These are phyloP conservation scores for Brettanomyces naardenensis DNA, from an alignment of 805 yeast species.

Conservation along the genomic window DNA sequence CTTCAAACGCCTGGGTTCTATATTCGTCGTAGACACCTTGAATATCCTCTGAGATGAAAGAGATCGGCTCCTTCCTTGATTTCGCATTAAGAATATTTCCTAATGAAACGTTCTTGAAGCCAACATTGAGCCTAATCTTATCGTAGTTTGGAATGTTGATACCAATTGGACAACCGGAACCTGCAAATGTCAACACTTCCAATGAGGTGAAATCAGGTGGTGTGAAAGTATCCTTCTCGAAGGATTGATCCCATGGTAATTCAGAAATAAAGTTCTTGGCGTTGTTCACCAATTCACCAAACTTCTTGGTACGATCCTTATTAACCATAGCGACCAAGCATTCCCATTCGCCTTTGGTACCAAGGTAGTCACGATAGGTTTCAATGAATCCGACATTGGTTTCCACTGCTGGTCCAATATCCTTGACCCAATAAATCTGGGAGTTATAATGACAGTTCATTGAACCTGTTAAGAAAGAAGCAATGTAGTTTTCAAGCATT, in stretches of 20 bases:
- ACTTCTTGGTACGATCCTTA: constrained; percentile 77
- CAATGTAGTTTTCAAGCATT: constrained; percentile 59
- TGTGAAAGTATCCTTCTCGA: constrained; percentile 77
- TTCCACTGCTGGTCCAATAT: constrained; percentile 68
- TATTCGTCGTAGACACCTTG: constrained; percentile 57
- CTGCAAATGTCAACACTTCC: constrained; percentile 84
- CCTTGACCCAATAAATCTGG: constrained; percentile 83
- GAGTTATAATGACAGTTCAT: constrained; percentile 80
- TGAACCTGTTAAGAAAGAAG: constrained; percentile 72
- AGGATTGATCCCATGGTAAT: constrained; percentile 72
- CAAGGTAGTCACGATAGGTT: constrained; percentile 88
- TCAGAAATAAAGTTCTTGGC: constrained; percentile 58
- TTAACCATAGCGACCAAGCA: constrained; percentile 86
- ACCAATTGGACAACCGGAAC: constrained; percentile 89
- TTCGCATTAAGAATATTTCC: constrained; percentile 80
- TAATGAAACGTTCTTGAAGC: constrained; percentile 83
- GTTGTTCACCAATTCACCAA: constrained; percentile 55
- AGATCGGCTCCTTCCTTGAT: constrained; percentile 58
- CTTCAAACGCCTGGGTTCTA: constrained; percentile 80
- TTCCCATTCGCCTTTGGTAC: constrained; percentile 92
- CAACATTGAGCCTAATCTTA: constrained; percentile 74
- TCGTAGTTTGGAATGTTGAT: constrained; percentile 91
- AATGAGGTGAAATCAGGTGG: constrained; percentile 91
- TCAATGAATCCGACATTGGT: constrained; percentile 88
- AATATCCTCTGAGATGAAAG: constrained; percentile 50